Conservation (phyloP, 306 rosid genomes). For the Prinsepia uniflora region DNA sequence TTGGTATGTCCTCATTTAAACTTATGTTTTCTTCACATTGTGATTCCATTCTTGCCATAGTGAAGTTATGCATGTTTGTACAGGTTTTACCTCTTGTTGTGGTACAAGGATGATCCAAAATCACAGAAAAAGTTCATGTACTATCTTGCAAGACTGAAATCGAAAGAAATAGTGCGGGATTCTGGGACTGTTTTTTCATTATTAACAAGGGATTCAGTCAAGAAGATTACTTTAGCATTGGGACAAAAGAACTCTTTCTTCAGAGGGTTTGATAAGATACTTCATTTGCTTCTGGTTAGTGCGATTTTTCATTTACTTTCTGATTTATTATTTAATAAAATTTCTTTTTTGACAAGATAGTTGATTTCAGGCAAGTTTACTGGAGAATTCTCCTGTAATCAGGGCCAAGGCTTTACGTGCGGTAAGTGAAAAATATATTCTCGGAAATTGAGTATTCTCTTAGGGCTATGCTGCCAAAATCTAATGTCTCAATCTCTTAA, state of each 20-base stretch:
- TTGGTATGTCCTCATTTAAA: constrained; percentile 58
- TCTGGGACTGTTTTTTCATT: constrained; percentile 59
- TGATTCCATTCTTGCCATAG: constrained; percentile 24
- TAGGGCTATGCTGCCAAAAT: constrained; percentile 4
- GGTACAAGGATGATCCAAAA: constrained; percentile 92
- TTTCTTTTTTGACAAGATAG: constrained; percentile 19
- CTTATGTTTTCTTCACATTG: constrained; percentile 21
- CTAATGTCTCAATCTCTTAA: constrained; percentile 11
- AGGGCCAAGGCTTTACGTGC: constrained; percentile 96
- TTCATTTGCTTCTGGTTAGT: constrained; percentile 88
- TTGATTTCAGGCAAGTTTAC: constrained; percentile 63
- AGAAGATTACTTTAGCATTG: constrained; percentile 72
- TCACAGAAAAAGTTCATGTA: constrained; percentile 61
- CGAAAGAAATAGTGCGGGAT: constrained; percentile 77
- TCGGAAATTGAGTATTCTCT: constrained; percentile 21
- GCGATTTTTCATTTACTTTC: constrained; percentile 20
- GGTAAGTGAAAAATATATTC: constrained; percentile 42
- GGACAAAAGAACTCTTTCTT: constrained; percentile 86
- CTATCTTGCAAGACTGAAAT: constrained; percentile 77
- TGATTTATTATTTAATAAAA: constrained; percentile 20
- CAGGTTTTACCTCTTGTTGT: constrained; percentile 92
- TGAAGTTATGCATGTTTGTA: constrained; percentile 32
- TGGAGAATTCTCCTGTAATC: constrained; percentile 88
- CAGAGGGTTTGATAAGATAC: constrained; percentile 94
- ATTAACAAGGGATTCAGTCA: constrained; percentile 68